A percentile compares a stretch with the other conserved stretches of the same genome.
phyloP scores from a whole-genome alignment of 208 protist genomes.

The Strigomonas culicis region DNA sequence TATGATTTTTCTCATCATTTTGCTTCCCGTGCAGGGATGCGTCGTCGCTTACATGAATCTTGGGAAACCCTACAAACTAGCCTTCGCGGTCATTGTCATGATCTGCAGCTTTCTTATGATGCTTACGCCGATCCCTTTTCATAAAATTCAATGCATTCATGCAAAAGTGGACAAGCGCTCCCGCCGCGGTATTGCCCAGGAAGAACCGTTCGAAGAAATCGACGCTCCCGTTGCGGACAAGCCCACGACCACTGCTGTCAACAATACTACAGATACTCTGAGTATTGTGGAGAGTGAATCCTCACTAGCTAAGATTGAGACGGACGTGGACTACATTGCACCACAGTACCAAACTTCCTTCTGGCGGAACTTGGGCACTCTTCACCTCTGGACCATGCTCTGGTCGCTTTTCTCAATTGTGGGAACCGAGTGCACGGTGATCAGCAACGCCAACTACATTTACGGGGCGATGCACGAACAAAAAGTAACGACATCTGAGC shows the following conservation, averaged over 20 bases:
- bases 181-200: no score
- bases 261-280: neutral
- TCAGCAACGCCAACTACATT: constrained; percentile 50
- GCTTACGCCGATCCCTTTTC: constrained; percentile 23
- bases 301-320: constrained; percentile 1
- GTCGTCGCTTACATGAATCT: no score
- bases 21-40: no score
- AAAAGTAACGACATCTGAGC: constrained; percentile 17
- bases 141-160: no score
- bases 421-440: constrained; percentile 43
- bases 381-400: constrained; percentile 44
- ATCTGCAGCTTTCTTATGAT: constrained; percentile 44
- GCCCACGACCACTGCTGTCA: neutral
- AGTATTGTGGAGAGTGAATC: no score
- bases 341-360: constrained; percentile 60
- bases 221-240: no score
- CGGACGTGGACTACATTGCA: constrained; percentile 51
- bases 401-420: constrained; percentile 39
- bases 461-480: constrained; percentile 37
- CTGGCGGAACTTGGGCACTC: constrained; percentile 29
- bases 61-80: no score
- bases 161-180: no score
- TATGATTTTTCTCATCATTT: no score
- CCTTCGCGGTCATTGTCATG: constrained; percentile 37
- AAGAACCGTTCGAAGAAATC: no score